Conservation (phyloP, 2,329 filamentous ascomycete species). For the Ophiocordyceps polyrhachis-furcata region DNA sequence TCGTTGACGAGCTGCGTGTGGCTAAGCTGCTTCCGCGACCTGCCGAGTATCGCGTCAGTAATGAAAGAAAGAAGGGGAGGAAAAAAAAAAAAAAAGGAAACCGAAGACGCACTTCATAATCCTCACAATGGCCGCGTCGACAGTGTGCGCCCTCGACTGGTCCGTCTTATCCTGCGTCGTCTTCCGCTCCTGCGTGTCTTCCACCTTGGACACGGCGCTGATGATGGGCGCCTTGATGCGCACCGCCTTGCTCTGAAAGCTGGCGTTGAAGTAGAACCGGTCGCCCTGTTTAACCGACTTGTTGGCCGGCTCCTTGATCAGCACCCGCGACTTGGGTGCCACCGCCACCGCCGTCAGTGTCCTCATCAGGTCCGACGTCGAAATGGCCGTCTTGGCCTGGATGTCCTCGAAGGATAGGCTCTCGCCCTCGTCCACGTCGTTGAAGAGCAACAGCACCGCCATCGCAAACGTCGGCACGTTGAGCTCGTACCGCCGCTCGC, state of each 20-base stretch:
- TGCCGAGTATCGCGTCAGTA: constrained; percentile 11
- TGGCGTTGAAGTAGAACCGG: constrained; percentile 62
- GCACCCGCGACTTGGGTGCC: constrained; percentile 62
- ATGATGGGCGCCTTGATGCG: constrained; percentile 84
- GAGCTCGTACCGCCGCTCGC: constrained; percentile 65
- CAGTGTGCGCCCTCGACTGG: constrained; percentile 48
- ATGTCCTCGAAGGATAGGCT: constrained; percentile 55
- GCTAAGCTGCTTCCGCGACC: constrained; percentile 52
- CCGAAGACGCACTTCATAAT: constrained; percentile 73
- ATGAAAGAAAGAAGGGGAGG: not conserved
- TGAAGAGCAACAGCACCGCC: constrained; percentile 79
- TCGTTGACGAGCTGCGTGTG: constrained; percentile 55
- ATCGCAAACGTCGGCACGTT: constrained; percentile 88
- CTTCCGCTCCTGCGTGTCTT: constrained; percentile 49
- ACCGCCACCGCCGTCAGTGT: constrained; percentile 69
- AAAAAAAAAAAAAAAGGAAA: not conserved
- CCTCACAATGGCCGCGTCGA: constrained; percentile 60
- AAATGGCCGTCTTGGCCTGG: constrained; percentile 63
- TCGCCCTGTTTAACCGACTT: constrained; percentile 64
- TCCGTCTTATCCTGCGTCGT: constrained; percentile 61
- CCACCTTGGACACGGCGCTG: constrained; percentile 64
- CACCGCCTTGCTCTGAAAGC: constrained; percentile 65
- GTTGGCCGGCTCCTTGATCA: constrained; percentile 62
- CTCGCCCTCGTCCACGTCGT: constrained; percentile 41
- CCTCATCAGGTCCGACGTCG: constrained; percentile 51